Conservation (phyloP, 768 basidiomycete genomes). For the Pleurotus ostreatus region DNA sequence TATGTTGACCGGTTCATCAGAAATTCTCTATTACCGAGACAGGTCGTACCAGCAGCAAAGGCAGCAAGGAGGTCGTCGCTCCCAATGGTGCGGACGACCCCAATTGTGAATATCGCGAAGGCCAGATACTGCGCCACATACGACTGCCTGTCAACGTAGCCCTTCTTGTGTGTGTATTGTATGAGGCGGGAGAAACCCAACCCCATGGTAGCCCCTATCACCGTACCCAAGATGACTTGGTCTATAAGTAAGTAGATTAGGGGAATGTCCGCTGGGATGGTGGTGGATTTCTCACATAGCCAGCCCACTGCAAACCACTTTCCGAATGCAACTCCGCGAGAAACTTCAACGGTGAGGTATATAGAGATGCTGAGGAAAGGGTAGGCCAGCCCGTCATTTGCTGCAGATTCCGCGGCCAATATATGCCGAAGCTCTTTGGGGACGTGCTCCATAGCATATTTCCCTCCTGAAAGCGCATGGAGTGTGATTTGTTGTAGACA, state of each 20-base stretch:
- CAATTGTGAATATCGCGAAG: slow-evolving; percentile 68
- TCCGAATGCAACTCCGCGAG: slow-evolving; percentile 58
- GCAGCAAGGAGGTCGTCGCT: slow-evolving; percentile 88
- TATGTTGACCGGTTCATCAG: slow-evolving; percentile 21
- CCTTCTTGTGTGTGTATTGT: slow-evolving; percentile 58
- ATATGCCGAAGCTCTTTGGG: slow-evolving; percentile 75
- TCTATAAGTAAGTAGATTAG: slow-evolving; percentile 36
- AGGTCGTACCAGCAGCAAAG: slow-evolving; percentile 67
- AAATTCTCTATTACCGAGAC: neutral
- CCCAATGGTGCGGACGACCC: slow-evolving; percentile 76
- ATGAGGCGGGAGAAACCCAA: slow-evolving; percentile 49
- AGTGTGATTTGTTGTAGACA: neutral
- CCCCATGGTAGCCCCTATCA: slow-evolving; percentile 52
- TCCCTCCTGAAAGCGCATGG: slow-evolving; percentile 45
- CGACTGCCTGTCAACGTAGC: slow-evolving; percentile 76
- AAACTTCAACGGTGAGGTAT: slow-evolving; percentile 74
- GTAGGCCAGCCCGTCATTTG: slow-evolving; percentile 95
- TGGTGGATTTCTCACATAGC: slow-evolving; percentile 49
- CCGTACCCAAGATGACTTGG: slow-evolving; percentile 72
- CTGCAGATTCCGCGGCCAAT: slow-evolving; percentile 85
- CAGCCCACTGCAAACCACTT: slow-evolving; percentile 89
- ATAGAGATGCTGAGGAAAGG: slow-evolving; percentile 86
- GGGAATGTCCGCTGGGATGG: slow-evolving; percentile 2
- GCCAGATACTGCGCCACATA: slow-evolving; percentile 84
- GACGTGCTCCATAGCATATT: slow-evolving; percentile 66